A percentile compares a stretch with the other conserved stretches of the same genome.
phyloP scores from a whole-genome alignment of 768 basidiomycete species.

The Russula dissimulans region DNA sequence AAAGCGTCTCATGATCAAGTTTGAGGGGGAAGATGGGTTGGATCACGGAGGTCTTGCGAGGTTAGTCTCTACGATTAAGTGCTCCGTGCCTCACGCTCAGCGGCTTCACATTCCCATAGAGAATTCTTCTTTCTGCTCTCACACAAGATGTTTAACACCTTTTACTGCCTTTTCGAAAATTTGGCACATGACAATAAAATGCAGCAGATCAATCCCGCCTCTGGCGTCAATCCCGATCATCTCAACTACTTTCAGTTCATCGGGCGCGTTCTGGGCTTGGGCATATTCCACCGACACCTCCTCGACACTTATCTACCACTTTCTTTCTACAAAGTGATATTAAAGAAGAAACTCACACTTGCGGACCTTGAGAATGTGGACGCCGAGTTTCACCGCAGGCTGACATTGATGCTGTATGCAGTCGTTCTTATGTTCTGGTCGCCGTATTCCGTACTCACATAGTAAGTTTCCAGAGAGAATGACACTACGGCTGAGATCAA shows the following conservation, averaged over 20 bases:
- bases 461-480: slow-evolving; percentile 58
- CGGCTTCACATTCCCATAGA: slow-evolving; percentile 34
- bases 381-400: slow-evolving; percentile 84
- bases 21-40: slow-evolving; percentile 96
- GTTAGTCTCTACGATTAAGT: slow-evolving; percentile 33
- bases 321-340: slow-evolving; percentile 99
- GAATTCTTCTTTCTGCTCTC: slow-evolving; percentile 99
- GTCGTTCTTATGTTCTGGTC: neutral
- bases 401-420: slow-evolving; percentile 97
- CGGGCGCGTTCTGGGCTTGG: slow-evolving; percentile 87
- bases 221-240: slow-evolving; percentile 97
- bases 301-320: slow-evolving; percentile 98
- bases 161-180: slow-evolving; percentile 27
- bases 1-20: slow-evolving; percentile 99
- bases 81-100: neutral
- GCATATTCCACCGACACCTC: slow-evolving; percentile 99
- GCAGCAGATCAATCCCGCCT: slow-evolving; percentile 97
- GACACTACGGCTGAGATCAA: slow-evolving; percentile 98
- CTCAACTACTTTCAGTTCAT: slow-evolving; percentile 99
- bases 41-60: slow-evolving; percentile 98
- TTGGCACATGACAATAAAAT: slow-evolving; percentile 97
- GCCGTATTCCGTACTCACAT: slow-evolving; percentile 18
- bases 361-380: slow-evolving; percentile 95
- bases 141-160: slow-evolving; percentile 99
- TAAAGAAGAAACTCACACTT: slow-evolving; percentile 94